These are phyloP conservation scores for Coleophoma crateriformis DNA, from an alignment of 2,329 filamentous ascomycete genomes.

Conservation along the genomic window DNA sequence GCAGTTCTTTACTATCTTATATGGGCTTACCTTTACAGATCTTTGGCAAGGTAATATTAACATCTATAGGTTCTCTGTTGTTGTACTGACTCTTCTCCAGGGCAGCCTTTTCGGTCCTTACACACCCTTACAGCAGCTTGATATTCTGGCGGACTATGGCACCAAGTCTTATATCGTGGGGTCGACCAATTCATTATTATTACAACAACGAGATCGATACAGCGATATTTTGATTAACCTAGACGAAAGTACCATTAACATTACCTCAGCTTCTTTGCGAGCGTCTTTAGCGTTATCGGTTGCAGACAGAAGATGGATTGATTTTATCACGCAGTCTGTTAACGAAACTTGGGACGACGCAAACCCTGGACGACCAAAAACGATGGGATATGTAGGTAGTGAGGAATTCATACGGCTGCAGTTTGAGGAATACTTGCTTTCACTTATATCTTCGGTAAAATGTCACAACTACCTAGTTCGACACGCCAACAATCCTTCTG, in stretches of 20 bases:
- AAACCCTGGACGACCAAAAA: slow-evolving; percentile 86
- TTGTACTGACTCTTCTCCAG: slow-evolving; percentile 32
- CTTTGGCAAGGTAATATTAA: slow-evolving; percentile 69
- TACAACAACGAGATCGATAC: slow-evolving; percentile 93
- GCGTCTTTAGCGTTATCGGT: slow-evolving; percentile 72
- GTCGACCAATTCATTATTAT: slow-evolving; percentile 87
- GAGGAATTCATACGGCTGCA: slow-evolving; percentile 97
- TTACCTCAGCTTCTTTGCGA: slow-evolving; percentile 74
- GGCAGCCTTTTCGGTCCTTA: slow-evolving; percentile 95
- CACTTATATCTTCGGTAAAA: slow-evolving; percentile 81
- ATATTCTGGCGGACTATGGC: slow-evolving; percentile 85
- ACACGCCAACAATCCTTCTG: slow-evolving; percentile 51
- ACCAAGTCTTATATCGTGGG: slow-evolving; percentile 98
- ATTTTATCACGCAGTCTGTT: slow-evolving; percentile 87
- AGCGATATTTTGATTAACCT: slow-evolving; percentile 96
- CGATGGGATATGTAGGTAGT: slow-evolving; percentile 88
- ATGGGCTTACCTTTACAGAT: slow-evolving; percentile 94
- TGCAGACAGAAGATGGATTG: slow-evolving; percentile 92
- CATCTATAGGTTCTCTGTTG: neutral
- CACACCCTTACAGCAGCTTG: slow-evolving; percentile 91
- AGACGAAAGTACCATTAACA: slow-evolving; percentile 80
- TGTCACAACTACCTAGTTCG: slow-evolving; percentile 67
- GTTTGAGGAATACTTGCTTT: slow-evolving; percentile 93
- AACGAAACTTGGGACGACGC: slow-evolving; percentile 95
- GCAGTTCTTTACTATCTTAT: slow-evolving; percentile 82